phyloP scores from a whole-genome alignment of 768 basidiomycete genomes.

The Xanthoconium stramineum region DNA sequence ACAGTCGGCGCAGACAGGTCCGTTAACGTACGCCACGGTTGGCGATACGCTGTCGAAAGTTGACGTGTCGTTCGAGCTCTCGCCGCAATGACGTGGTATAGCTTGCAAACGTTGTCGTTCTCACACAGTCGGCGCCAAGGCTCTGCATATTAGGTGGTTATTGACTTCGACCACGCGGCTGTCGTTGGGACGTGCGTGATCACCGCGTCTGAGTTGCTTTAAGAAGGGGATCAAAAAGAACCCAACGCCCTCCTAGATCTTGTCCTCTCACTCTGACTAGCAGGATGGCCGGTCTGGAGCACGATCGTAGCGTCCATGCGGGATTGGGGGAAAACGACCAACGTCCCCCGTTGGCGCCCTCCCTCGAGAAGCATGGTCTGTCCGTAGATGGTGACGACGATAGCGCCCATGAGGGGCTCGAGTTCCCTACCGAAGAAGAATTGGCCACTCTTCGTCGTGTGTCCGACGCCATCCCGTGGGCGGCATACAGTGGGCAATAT shows the following conservation, averaged over 20 bases:
- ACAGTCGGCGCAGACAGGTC: not conserved
- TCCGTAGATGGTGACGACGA: conserved; percentile 25
- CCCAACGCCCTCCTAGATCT: not conserved
- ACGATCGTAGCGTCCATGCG: conserved; percentile 8
- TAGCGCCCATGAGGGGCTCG: conserved; percentile 48
- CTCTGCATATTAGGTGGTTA: not conserved
- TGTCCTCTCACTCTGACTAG: not conserved
- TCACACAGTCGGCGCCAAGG: too few relatives aligned
- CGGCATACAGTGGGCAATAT: conserved; percentile 37
- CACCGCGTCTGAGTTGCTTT: not conserved
- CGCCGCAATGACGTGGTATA: not conserved
- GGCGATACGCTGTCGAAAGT: not conserved
- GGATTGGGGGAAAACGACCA: conserved; percentile 13
- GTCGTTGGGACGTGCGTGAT: not conserved
- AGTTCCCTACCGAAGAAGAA: conserved; percentile 66
- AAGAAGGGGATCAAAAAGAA: conserved; percentile 1
- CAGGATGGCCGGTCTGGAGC: conserved; percentile 11
- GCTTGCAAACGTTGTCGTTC: not conserved
- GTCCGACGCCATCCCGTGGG: conserved; percentile 57
- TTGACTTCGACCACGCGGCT: not conserved
- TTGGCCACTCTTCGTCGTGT: conserved; percentile 55
- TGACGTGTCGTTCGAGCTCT: not conserved
- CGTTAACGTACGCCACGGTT: too few relatives aligned
- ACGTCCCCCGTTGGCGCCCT: not conserved
- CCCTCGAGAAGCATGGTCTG: conserved; percentile 25